Conservation (phyloP, 2,329 filamentous ascomycete species). For the Calonectria pseudoreteaudii region DNA sequence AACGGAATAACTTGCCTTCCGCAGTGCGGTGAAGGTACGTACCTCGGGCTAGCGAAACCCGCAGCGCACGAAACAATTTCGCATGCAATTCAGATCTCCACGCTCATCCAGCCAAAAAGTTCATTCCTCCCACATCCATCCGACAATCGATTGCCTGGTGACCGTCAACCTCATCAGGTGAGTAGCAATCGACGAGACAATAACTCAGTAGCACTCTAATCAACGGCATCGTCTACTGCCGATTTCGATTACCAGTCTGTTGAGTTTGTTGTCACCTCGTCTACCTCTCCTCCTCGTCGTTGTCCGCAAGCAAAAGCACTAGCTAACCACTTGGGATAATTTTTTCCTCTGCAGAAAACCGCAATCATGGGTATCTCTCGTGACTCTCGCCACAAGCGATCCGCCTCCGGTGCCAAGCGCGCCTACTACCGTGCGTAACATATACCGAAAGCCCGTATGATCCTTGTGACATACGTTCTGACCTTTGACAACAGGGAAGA, state of each 20-base stretch:
- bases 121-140: slow-evolving; percentile 53
- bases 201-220: slow-evolving; percentile 37
- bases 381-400: slow-evolving; percentile 99
- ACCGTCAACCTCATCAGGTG: slow-evolving; percentile 61
- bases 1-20: slow-evolving; percentile 41
- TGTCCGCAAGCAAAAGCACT: slow-evolving; percentile 1
- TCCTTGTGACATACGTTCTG: slow-evolving; percentile 75
- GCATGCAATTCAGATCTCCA: slow-evolving; percentile 49
- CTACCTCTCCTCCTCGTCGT: not conserved
- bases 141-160: slow-evolving; percentile 63
- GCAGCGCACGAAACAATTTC: slow-evolving; percentile 56
- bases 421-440: slow-evolving; percentile 84
- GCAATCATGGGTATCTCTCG: slow-evolving; percentile 99
- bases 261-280: slow-evolving; percentile 33
- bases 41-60: slow-evolving; percentile 50
- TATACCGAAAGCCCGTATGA: slow-evolving; percentile 76
- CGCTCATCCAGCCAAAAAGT: slow-evolving; percentile 49
- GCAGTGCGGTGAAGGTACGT: slow-evolving; percentile 48
- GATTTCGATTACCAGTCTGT: slow-evolving; percentile 37
- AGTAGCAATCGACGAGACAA: slow-evolving; percentile 46
- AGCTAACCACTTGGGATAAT: slow-evolving; percentile 37
- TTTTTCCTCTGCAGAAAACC: slow-evolving; percentile 66
- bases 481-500: slow-evolving; percentile 85
- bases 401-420: slow-evolving; percentile 98
- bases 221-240: slow-evolving; percentile 35